phyloP scores from a whole-genome alignment of 495 filamentous ascomycete species.

The Eremomyces bilateralis region DNA sequence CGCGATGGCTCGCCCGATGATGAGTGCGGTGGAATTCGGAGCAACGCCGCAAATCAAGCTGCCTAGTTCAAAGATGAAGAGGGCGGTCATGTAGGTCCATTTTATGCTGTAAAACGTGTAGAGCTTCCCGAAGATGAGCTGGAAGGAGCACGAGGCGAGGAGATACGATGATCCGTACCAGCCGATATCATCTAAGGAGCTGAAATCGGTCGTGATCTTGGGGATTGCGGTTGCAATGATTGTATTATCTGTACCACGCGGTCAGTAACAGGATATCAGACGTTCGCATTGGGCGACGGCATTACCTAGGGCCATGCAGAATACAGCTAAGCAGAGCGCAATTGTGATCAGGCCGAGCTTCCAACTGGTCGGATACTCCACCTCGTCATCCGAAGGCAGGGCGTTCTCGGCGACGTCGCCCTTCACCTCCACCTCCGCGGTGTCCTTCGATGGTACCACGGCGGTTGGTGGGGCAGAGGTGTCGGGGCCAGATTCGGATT shows the following conservation, averaged over 20 bases:
- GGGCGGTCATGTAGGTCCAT: conserved; percentile 13
- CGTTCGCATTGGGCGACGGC: conserved; percentile 5
- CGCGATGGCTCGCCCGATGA: conserved; percentile 15
- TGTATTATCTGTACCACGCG: conserved; percentile 39
- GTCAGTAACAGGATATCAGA: not conserved
- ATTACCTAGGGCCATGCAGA: conserved; percentile 41
- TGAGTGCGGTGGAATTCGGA: conserved; percentile 11
- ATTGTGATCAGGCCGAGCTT: conserved; percentile 34
- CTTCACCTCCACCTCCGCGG: no score
- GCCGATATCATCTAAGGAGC: conserved; percentile 52
- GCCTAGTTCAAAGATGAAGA: conserved; percentile 14
- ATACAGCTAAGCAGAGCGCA: conserved; percentile 38
- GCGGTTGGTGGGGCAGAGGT: no score
- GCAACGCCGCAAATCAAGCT: conserved; percentile 13
- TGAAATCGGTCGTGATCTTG: conserved; percentile 60
- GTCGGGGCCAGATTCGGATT: no score
- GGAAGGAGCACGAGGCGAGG: conserved; percentile 37
- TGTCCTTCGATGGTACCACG: no score
- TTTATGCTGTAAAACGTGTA: conserved; percentile 26
- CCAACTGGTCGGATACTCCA: conserved; percentile 28
- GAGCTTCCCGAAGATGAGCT: conserved; percentile 22
- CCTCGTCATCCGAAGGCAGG: conserved; percentile 21
- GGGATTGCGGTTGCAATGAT: conserved; percentile 77
- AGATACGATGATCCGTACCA: conserved; percentile 62
- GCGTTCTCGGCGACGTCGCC: no score